phyloP scores from a whole-genome alignment of 768 basidiomycete species.

The Phylloporus arenicola region DNA sequence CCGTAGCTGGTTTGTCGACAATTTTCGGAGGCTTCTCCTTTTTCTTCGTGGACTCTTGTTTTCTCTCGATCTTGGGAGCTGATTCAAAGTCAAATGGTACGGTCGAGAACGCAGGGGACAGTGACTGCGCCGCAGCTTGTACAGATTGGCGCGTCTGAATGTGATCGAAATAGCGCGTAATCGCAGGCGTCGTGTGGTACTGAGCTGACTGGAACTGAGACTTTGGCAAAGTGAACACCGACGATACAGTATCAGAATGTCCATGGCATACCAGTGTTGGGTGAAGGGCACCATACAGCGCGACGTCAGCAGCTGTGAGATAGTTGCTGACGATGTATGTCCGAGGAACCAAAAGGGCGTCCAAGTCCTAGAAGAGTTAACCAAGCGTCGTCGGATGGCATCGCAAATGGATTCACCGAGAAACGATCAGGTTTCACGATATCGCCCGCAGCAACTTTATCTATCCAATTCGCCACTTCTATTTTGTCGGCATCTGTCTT shows the following conservation, averaged over 20 bases:
- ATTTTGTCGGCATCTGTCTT: constrained; percentile 55
- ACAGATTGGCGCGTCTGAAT: constrained; percentile 72
- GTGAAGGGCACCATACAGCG: constrained; percentile 85
- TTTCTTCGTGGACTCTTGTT: constrained; percentile 69
- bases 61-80: constrained; percentile 71
- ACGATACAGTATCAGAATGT: background rate
- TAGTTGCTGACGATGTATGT: constrained; percentile 85
- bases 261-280: constrained; percentile 60
- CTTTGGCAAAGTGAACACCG: constrained; percentile 35
- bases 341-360: constrained; percentile 62
- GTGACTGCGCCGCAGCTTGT: constrained; percentile 46
- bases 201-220: constrained; percentile 64
- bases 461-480: constrained; percentile 67
- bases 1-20: constrained; percentile 24
- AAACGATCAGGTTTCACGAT: constrained; percentile 42
- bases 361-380: constrained; percentile 51
- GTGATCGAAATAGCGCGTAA: constrained; percentile 95
- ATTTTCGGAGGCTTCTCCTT: constrained; percentile 54
- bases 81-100: constrained; percentile 69
- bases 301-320: constrained; percentile 85
- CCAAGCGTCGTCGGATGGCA: background rate
- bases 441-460: constrained; percentile 50
- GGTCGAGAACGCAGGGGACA: constrained; percentile 47
- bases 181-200: constrained; percentile 72
- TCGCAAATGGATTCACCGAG: constrained; percentile 38